Base-by-base conservation (phyloP, 192 early-diverging fungal genomes). In the Backusella sp. region DNA sequence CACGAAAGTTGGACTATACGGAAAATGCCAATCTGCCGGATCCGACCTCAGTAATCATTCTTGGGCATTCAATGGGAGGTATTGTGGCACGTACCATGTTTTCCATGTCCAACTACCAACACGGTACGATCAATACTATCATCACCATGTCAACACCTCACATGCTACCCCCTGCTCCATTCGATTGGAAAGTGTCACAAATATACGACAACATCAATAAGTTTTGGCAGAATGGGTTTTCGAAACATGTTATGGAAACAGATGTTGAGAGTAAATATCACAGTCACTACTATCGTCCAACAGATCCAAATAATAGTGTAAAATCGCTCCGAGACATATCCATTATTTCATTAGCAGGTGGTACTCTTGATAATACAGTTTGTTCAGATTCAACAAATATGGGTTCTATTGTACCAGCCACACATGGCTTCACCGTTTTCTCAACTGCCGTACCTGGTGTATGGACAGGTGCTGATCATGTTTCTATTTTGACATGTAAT, bases 61-160 rank as follows among this genome's bases (percentile, higher is more conserved):
- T 97, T 68, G 95, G 92, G 14, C 96, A 99, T 79, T 97, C 96
- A 19, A 97, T 98, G 96, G 97, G 97, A 34, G 96, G 96, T 9
- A 90, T 97, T 15, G 97, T 97, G 17, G 96, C 96, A 3, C 85
- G 96, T 6, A 87, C 90, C 1, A 86, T 94, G 32, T 87, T 94
- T 49, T 88, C 86, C 0, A 85, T 95, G 69, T 70, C 86, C 1
- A 96, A 92, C 84, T 92, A 92, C 75, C 76, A 86, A 1, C 84
- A 87, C 1, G 93, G 91, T 3, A 92, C 92, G 0, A 88, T 98
- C 37, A 87, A 90, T 39, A 92, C 94, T 1, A 90, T 99, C 15
- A 81, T 99, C 36, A 97, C 96, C 7, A 75, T 99, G 30, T 90
- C 97, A 0, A 94, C 96, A 1, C 97, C 97, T 39, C 97, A 97